phyloP scores from a whole-genome alignment of 2,329 filamentous ascomycete genomes.

The Cytospora piceicola region DNA sequence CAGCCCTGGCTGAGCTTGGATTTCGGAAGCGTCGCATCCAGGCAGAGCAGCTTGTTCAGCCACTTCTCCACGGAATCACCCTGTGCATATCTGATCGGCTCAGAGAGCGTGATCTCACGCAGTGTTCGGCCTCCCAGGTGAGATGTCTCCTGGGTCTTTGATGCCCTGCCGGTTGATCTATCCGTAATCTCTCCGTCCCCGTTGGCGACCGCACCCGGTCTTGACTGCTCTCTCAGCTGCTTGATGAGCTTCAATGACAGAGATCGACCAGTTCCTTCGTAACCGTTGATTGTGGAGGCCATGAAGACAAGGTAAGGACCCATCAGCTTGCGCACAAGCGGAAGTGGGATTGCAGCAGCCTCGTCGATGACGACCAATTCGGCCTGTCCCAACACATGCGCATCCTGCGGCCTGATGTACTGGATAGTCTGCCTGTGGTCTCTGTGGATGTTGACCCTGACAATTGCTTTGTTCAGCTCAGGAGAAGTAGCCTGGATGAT shows the following conservation, averaged over 20 bases:
- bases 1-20: slow-evolving; percentile 76
- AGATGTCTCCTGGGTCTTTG: slow-evolving; percentile 64
- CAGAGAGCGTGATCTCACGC: slow-evolving; percentile 87
- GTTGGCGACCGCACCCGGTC: slow-evolving; percentile 60
- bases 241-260: slow-evolving; percentile 96
- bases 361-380: slow-evolving; percentile 97
- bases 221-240: slow-evolving; percentile 90
- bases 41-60: slow-evolving; percentile 91
- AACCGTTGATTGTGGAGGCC: slow-evolving; percentile 98
- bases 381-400: slow-evolving; percentile 91
- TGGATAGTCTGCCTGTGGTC: slow-evolving; percentile 97
- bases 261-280: slow-evolving; percentile 94
- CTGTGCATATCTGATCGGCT: slow-evolving; percentile 92
- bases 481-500: slow-evolving; percentile 98
- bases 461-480: slow-evolving; percentile 98
- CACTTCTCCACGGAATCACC: slow-evolving; percentile 94
- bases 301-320: slow-evolving; percentile 98
- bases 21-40: slow-evolving; percentile 87
- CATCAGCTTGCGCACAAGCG: slow-evolving; percentile 90
- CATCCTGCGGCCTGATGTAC: slow-evolving; percentile 96
- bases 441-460: slow-evolving; percentile 92
- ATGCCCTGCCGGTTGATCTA: slow-evolving; percentile 73
- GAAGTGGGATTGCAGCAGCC: slow-evolving; percentile 92
- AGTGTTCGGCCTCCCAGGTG: slow-evolving; percentile 72
- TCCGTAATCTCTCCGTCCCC: slow-evolving; percentile 73